Evolutionary conservation across 345 rosid genomes (phyloP).

Genomic region (Chamaenerion angustifolium): DNA sequence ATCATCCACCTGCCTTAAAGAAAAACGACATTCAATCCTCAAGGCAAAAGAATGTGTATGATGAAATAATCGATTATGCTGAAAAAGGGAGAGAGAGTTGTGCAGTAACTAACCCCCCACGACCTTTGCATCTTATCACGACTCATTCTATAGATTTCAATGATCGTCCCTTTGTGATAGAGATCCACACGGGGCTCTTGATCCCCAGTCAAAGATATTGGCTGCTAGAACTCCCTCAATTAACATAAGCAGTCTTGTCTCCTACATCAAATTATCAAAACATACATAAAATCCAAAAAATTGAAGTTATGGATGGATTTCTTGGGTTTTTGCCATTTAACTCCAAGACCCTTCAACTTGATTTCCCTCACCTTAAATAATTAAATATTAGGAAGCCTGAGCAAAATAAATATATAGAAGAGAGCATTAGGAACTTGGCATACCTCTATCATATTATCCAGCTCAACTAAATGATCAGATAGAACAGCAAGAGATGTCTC

Average conservation of each 20-base stretch:
- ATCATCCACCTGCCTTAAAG: constrained; percentile 66
- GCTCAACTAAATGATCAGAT: constrained; percentile 73
- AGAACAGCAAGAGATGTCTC: constrained; percentile 98
- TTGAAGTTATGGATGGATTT: not conserved
- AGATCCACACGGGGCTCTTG: constrained; percentile 97
- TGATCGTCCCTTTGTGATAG: constrained; percentile 94
- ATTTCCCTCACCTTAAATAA: not conserved
- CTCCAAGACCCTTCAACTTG: no score
- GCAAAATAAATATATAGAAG: no score
- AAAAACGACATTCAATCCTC: not conserved
- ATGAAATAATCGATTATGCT: not conserved
- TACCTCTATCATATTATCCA: constrained; percentile 82
- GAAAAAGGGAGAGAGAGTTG: no score
- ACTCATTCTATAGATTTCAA: constrained; percentile 98
- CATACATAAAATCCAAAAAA: constrained; percentile 3
- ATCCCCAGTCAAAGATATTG: constrained; percentile 99
- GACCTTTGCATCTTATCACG: constrained; percentile 98
- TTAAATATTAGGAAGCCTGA: not conserved
- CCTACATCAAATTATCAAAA: constrained; percentile 46
- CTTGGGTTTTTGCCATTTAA: not conserved
- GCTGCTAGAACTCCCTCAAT: constrained; percentile 98
- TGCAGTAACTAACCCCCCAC: constrained; percentile 49
- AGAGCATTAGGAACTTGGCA: constrained; percentile 1
- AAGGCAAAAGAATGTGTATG: not conserved
- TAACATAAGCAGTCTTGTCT: constrained; percentile 71